Evolutionary conservation across 108 stramenopile genomes (phyloP).

Genomic region (Cyclostephanos invisitatus): DNA sequence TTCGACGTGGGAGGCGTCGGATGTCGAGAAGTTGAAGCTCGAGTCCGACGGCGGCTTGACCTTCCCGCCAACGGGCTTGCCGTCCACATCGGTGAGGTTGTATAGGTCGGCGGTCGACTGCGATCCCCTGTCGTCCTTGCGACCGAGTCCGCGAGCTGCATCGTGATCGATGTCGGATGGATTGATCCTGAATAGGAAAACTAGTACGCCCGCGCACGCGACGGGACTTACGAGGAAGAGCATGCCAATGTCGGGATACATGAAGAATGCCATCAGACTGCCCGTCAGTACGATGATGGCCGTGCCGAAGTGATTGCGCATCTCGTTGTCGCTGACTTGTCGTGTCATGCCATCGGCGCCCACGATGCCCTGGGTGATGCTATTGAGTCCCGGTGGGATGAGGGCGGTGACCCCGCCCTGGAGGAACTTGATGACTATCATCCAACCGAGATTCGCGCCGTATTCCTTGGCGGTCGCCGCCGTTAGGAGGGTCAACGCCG

Average conservation of each 20-base stretch:
- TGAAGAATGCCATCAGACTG: slow-evolving; percentile 63
- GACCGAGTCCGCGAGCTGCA: slow-evolving; percentile 78
- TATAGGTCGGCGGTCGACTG: slow-evolving; percentile 8
- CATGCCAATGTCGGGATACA: slow-evolving; percentile 77
- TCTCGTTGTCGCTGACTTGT: slow-evolving; percentile 85
- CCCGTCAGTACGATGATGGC: slow-evolving; percentile 80
- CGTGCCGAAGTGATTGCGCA: slow-evolving; percentile 91
- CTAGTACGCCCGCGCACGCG: slow-evolving; percentile 75
- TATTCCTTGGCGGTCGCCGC: slow-evolving; percentile 73
- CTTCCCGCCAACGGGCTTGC: slow-evolving; percentile 15
- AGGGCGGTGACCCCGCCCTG: slow-evolving; percentile 85
- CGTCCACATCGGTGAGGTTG: slow-evolving; percentile 20
- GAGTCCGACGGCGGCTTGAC: slow-evolving; percentile 44
- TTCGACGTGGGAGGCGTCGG: background rate
- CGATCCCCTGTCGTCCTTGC: slow-evolving; percentile 32
- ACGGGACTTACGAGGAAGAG: slow-evolving; percentile 86
- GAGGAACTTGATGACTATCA: slow-evolving; percentile 79
- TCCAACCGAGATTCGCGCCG: slow-evolving; percentile 69
- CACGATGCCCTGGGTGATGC: slow-evolving; percentile 89
- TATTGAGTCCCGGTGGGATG: slow-evolving; percentile 87
- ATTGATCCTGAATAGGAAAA: slow-evolving; percentile 67
- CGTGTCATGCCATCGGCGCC: slow-evolving; percentile 83
- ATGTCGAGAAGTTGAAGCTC: slow-evolving; percentile 62
- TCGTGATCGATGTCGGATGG: slow-evolving; percentile 84
- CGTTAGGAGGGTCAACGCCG: slow-evolving; percentile 67